These are phyloP conservation scores for Escovopsis sp. DNA, from an alignment of 2,329 filamentous ascomycete species.

Conservation along the genomic window DNA sequence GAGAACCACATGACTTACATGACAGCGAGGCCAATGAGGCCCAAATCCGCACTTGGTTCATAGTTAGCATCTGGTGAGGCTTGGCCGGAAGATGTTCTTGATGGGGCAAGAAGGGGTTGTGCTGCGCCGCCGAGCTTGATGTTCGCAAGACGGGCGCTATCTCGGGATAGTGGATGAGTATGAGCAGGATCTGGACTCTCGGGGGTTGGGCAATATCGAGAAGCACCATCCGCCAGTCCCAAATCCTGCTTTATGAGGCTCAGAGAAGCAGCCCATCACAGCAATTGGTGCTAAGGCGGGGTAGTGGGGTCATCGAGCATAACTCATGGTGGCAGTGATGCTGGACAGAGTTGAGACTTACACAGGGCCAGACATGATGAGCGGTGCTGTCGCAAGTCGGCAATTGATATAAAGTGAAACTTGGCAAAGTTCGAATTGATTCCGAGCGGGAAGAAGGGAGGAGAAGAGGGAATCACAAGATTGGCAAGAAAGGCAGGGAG, in stretches of 20 bases:
- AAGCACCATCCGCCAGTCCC: too few relatives aligned
- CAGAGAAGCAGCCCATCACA: too few relatives aligned
- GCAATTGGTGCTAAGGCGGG: too few relatives aligned
- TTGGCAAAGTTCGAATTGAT: too few relatives aligned
- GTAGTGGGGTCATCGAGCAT: not conserved
- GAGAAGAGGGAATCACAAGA: too few relatives aligned
- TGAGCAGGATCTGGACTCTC: constrained; percentile 18
- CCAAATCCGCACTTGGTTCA: constrained; percentile 64
- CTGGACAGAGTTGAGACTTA: constrained; percentile 31
- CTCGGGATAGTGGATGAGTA: constrained; percentile 12
- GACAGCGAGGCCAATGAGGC: constrained; percentile 84
- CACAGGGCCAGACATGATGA: constrained; percentile 52
- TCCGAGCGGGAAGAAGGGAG: too few relatives aligned
- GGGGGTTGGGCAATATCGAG: too few relatives aligned
- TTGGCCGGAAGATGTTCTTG: constrained; percentile 12
- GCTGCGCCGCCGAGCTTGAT: constrained; percentile 54
- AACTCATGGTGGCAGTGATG: too few relatives aligned
- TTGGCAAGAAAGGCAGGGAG: too few relatives aligned
- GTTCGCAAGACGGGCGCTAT: constrained; percentile 60
- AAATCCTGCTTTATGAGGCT: too few relatives aligned
- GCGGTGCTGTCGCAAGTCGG: not conserved
- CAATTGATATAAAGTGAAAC: too few relatives aligned
- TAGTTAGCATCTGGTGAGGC: constrained; percentile 38
- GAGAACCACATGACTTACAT: constrained; percentile 41
- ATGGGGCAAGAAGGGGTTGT: constrained; percentile 19